Base-by-base conservation (phyloP, 192 early-diverging fungal species). In the Umbelopsis vinacea region DNA sequence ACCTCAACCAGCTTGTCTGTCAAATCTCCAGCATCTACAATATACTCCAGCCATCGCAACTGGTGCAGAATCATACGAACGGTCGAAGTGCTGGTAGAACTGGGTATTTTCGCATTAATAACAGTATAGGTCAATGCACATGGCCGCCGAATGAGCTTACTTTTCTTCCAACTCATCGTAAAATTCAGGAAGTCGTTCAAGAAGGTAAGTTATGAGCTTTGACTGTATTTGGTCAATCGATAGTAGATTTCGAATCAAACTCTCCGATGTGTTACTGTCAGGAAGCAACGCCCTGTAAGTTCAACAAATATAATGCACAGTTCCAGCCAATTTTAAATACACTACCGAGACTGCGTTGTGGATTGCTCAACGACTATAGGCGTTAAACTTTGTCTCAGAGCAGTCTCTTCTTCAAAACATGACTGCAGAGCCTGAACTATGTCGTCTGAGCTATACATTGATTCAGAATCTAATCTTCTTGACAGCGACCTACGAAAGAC, bases 1-100 rank as follows among this genome's bases (percentile, higher is more conserved):
- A 86, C 87, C 76, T 94, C 92, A 23, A 92, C 50, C 6, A 94
- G 76, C 70, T 89, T 91, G 19, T 85, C 76, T 6, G 88, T 80
- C 52, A 94, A 78, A 23, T 72, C 68, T 3, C 77, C 76, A 1
- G 92, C 88, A 46, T 91, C 83, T 0, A 88, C 82, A 26, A 93
- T 83, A 52, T 93, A 87, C 76, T 92, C 90, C 40, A 94, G 77
- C 91, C 91, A 93, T 69, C 89, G 83, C 57, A 94, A 66, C 72
- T 94, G 92, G 19, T 92, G 89, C 24, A 94, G 66, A 26, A 93
- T 85, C 47, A 89, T 74, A 19, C 87, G 83, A 21, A 87, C 84
- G 8, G 82, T 78, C 11, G 75, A 81, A 6, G 85, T 83, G 33
- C 82, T 83, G 11, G 74, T 76, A 46, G 83, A 83, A 11, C 84